These are phyloP conservation scores for Aleurites moluccanus DNA, from an alignment of 441 rosid genomes.

Conservation along the genomic window DNA sequence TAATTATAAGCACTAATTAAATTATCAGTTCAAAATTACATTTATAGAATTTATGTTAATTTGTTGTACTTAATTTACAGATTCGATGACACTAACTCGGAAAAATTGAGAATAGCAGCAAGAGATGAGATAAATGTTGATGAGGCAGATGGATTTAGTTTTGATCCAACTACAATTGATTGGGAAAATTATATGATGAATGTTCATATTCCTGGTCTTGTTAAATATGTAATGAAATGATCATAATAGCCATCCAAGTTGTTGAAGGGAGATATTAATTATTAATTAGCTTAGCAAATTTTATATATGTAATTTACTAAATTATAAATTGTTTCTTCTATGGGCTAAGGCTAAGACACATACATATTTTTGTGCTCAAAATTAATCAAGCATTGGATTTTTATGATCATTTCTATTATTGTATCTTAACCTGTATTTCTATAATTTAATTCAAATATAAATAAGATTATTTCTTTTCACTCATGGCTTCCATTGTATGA, in stretches of 20 bases:
- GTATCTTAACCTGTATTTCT: background rate
- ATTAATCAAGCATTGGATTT: background rate
- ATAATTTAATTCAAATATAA: background rate
- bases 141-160: constrained; percentile 20
- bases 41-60: background rate
- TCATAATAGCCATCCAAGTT: background rate
- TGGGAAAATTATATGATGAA: constrained; percentile 40
- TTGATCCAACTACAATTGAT: constrained; percentile 34
- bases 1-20: background rate
- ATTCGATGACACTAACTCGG: constrained; percentile 37
- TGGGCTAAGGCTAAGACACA: background rate
- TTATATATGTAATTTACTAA: background rate
- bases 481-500: too few species aligned
- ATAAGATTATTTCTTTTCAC: too few species aligned
- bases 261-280: background rate
- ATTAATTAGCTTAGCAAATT: too few species aligned
- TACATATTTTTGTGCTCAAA: too few species aligned
- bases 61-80: constrained; percentile 1
- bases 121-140: constrained; percentile 14
- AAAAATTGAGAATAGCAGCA: constrained; percentile 28
- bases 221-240: constrained; percentile 31
- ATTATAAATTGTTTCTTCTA: too few species aligned
- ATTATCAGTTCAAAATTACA: too few species aligned
- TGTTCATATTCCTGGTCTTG: constrained; percentile 39
- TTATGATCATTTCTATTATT: background rate